phyloP scores from a whole-genome alignment of 2,329 filamentous ascomycete species.

The Exophiala oligosperma region DNA sequence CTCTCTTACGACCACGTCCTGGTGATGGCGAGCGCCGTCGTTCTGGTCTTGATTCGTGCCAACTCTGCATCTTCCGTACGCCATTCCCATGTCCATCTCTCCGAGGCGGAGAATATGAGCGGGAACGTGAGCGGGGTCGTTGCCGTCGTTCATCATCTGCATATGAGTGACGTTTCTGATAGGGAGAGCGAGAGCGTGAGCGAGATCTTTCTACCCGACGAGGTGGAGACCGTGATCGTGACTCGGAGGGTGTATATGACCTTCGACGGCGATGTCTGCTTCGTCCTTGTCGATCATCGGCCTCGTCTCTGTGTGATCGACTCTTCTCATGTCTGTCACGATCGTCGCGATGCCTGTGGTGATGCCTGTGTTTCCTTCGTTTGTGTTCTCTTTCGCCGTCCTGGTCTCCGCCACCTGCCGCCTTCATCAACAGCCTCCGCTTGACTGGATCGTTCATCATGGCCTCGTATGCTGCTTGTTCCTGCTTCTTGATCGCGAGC shows the following conservation, averaged over 20 bases:
- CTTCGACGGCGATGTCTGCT: constrained; percentile 41
- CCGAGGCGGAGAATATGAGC: constrained; percentile 27
- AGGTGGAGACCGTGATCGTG: constrained; percentile 25
- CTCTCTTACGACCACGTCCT: constrained; percentile 8
- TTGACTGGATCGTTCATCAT: constrained; percentile 48
- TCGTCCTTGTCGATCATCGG: constrained; percentile 24
- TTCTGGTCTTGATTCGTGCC: constrained; percentile 28
- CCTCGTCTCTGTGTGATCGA: constrained; percentile 28
- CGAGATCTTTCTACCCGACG: constrained; percentile 1
- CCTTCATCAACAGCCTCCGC: constrained; percentile 54
- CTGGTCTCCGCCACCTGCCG: constrained; percentile 40
- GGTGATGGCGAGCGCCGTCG: constrained; percentile 30
- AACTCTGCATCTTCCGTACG: constrained; percentile 34
- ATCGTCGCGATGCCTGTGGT: constrained; percentile 25
- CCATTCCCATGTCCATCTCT: constrained; percentile 35
- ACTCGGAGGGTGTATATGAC: constrained; percentile 40
- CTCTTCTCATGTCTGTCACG: constrained; percentile 13
- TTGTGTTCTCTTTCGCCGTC: constrained; percentile 36
- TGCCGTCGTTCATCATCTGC: constrained; percentile 29
- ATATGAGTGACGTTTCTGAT: constrained; percentile 27
- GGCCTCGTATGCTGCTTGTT: constrained; percentile 73
- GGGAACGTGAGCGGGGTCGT: constrained; percentile 40
- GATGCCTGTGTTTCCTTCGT: constrained; percentile 50
- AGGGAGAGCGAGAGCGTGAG: constrained; percentile 22
- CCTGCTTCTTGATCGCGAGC: constrained; percentile 88